Evolutionary conservation across 1,284 basidiomycete genomes (phyloP).

Genomic region (Ganoderma boninense): DNA sequence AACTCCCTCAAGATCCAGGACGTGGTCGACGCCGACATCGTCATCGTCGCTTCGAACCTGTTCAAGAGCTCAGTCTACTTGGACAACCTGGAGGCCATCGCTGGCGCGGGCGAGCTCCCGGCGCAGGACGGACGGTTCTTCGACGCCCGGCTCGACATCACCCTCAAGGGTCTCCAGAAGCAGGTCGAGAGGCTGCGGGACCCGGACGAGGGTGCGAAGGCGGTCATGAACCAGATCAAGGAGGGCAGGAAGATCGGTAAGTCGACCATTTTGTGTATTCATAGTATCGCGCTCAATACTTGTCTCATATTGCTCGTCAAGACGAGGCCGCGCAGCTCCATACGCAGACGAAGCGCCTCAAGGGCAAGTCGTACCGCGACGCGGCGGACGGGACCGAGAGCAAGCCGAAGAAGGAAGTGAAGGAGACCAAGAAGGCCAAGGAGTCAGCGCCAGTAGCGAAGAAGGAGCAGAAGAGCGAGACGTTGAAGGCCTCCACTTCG

Average conservation of each 20-base stretch:
- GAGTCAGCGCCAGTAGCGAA: slow-evolving; percentile 13
- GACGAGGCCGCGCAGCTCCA: slow-evolving; percentile 56
- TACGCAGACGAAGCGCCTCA: slow-evolving; percentile 71
- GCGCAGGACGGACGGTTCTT: slow-evolving; percentile 86
- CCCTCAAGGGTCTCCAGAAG: slow-evolving; percentile 61
- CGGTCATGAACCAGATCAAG: slow-evolving; percentile 69
- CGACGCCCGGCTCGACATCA: slow-evolving; percentile 76
- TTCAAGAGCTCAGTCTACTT: slow-evolving; percentile 84
- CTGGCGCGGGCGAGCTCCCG: slow-evolving; percentile 72
- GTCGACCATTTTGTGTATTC: slow-evolving; percentile 25
- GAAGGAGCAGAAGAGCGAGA: slow-evolving; percentile 12
- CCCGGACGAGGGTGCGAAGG: slow-evolving; percentile 61
- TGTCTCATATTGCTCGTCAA: slow-evolving; percentile 34
- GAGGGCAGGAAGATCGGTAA: slow-evolving; percentile 66
- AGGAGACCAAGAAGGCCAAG: slow-evolving; percentile 7
- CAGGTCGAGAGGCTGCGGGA: slow-evolving; percentile 74
- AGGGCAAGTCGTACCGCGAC: slow-evolving; percentile 75
- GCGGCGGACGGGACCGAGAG: slow-evolving; percentile 51
- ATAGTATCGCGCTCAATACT: not conserved
- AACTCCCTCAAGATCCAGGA: slow-evolving; percentile 81
- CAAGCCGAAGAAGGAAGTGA: slow-evolving; percentile 38
- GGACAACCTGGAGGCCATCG: slow-evolving; percentile 76
- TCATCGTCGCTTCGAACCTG: slow-evolving; percentile 88
- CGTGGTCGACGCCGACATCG: slow-evolving; percentile 84
- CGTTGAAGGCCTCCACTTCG: slow-evolving; percentile 15